Evolutionary conservation across 1,139 yeast species (phyloP).

Genomic region (Magnusiomyces ingens): DNA sequence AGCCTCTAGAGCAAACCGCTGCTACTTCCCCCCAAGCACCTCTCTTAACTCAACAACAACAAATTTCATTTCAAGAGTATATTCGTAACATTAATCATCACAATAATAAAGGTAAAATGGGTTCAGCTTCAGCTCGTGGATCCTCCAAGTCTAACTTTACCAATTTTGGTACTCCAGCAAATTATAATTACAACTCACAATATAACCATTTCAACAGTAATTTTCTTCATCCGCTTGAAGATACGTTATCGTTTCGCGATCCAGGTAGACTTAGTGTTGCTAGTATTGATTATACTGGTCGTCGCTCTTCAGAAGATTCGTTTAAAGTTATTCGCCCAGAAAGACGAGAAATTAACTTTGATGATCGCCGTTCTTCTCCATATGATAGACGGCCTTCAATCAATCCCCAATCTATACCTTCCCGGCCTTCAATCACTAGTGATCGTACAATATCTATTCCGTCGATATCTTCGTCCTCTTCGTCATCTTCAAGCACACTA

Average conservation of each 20-base stretch:
- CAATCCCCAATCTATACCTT: constrained; percentile 1
- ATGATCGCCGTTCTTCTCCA: constrained; percentile 72
- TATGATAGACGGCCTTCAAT: constrained; percentile 36
- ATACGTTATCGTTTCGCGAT: neutral
- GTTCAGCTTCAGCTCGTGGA: too few species aligned
- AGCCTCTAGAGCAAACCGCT: constrained; percentile 1
- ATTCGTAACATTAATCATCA: neutral
- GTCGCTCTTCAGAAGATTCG: constrained; percentile 32
- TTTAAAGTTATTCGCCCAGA: constrained; percentile 66
- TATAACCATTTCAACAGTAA: too few species aligned
- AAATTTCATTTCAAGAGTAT: constrained; percentile 1
- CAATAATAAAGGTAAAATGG: neutral
- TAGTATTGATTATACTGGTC: constrained; percentile 8
- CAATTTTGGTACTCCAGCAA: neutral
- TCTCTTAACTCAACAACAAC: constrained; percentile 3
- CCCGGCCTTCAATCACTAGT: too few species aligned
- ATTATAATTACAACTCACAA: neutral
- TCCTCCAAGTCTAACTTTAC: neutral
- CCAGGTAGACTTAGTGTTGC: constrained; percentile 10
- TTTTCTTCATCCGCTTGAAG: too few species aligned
- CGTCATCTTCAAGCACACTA: too few species aligned
- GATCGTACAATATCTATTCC: too few species aligned
- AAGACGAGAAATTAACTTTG: constrained; percentile 69
- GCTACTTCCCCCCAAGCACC: neutral
- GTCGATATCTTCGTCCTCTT: too few species aligned